Evolutionary conservation across 306 rosid species (phyloP).

Genomic region (Pyrus communis): DNA sequence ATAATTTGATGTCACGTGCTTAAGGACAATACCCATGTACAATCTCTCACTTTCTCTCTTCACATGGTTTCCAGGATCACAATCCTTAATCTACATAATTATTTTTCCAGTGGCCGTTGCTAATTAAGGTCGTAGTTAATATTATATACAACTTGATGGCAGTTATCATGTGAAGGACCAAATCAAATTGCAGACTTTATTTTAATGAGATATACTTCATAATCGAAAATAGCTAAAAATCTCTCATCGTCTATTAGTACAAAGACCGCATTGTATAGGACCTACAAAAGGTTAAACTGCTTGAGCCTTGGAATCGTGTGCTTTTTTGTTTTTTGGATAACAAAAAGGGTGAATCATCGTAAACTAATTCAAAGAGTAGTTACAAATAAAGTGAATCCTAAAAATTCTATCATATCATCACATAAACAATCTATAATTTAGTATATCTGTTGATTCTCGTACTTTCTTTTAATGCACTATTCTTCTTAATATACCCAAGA

Average conservation of each 20-base stretch:
- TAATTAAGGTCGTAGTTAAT: not conserved
- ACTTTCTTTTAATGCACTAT: too few relatives aligned
- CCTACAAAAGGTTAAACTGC: too few relatives aligned
- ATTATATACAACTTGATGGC: not conserved
- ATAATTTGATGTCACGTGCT: not conserved
- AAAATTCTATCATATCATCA: not conserved
- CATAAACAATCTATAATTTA: too few relatives aligned
- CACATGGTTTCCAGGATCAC: conserved; percentile 8
- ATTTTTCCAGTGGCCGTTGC: not conserved
- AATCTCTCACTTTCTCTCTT: not conserved
- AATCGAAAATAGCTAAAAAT: too few relatives aligned
- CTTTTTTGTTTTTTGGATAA: too few relatives aligned
- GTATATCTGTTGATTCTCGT: too few relatives aligned
- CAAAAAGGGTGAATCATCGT: too few relatives aligned
- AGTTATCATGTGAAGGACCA: not conserved
- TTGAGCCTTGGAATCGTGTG: too few relatives aligned
- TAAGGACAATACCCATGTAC: not conserved
- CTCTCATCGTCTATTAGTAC: not conserved
- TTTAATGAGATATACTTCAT: not conserved
- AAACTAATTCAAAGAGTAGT: not conserved
- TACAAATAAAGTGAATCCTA: too few relatives aligned
- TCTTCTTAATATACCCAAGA: too few relatives aligned
- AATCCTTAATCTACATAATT: not conserved
- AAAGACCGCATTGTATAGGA: not conserved
- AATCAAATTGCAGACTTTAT: not conserved